A percentile compares a stretch with the other conserved stretches of the same genome.
Evolutionary conservation across 331 rosid genomes (phyloP).

Genomic region (Prunus yedoensis): DNA sequence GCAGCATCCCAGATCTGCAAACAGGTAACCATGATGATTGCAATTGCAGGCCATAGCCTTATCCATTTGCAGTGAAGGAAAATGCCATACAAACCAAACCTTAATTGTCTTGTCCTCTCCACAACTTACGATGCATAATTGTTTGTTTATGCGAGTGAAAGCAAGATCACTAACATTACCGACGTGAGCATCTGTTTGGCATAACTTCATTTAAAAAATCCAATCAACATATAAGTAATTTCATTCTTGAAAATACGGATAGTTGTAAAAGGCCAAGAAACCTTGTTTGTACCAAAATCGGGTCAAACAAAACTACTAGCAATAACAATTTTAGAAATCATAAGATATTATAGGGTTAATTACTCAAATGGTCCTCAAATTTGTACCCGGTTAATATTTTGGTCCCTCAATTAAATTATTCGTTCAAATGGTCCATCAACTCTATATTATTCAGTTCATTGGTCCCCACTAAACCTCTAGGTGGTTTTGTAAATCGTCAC

Average conservation of each 20-base stretch:
- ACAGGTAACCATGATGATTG: not conserved
- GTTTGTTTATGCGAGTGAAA: slow-evolving; percentile 14
- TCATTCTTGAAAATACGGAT: not conserved
- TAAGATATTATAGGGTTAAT: no score
- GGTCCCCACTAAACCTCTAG: slow-evolving; percentile 13
- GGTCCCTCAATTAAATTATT: no score
- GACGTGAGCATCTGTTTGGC: slow-evolving; percentile 26
- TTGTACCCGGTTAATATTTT: no score
- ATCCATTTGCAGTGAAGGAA: not conserved
- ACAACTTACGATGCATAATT: slow-evolving; percentile 26
- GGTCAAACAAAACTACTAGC: not conserved
- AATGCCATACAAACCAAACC: slow-evolving; percentile 12
- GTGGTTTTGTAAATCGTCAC: slow-evolving; percentile 11
- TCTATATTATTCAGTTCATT: no score
- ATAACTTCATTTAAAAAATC: not conserved
- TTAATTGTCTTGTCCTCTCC: slow-evolving; percentile 28
- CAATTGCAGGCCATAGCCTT: not conserved
- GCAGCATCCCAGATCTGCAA: slow-evolving; percentile 29
- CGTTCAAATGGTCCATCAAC: no score
- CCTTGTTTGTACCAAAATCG: not conserved
- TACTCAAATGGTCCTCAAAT: no score
- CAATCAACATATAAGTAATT: not conserved
- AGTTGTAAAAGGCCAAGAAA: not conserved
- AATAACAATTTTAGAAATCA: not conserved
- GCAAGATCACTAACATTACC: slow-evolving; percentile 26